Conservation (phyloP, 495 filamentous ascomycete species). For the Penicillium soppii region DNA sequence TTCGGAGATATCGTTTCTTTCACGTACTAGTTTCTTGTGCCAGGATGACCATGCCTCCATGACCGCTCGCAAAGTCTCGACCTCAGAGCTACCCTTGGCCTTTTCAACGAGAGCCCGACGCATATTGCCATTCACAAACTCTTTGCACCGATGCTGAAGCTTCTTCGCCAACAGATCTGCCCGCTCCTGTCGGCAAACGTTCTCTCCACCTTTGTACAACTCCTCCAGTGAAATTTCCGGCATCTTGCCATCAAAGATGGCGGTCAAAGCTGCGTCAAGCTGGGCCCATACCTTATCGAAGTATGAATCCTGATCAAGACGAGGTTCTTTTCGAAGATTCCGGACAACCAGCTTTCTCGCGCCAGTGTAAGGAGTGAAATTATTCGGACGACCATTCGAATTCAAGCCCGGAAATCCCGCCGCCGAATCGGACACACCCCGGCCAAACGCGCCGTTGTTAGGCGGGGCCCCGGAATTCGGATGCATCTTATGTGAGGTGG, state of each 20-base stretch:
- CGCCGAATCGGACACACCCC: conserved; percentile 20
- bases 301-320: conserved; percentile 64
- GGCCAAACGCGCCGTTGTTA: conserved; percentile 29
- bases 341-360: conserved; percentile 85
- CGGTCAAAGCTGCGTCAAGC: conserved; percentile 67
- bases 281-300: conserved; percentile 69
- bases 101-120: conserved; percentile 51
- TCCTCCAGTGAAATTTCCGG: conserved; percentile 73
- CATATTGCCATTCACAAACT: conserved; percentile 57
- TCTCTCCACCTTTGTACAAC: conserved; percentile 86
- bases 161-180: conserved; percentile 62
- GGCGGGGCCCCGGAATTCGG: conserved; percentile 43
- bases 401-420: conserved; percentile 24
- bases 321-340: conserved; percentile 66
- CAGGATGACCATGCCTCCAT: conserved; percentile 74
- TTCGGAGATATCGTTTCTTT: not conserved
- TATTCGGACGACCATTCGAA: conserved; percentile 29
- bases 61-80: conserved; percentile 63
- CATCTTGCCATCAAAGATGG: conserved; percentile 65
- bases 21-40: conserved; percentile 70
- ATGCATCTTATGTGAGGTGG: conserved; percentile 43
- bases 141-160: conserved; percentile 61
- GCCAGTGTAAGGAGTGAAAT: conserved; percentile 50
- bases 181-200: conserved; percentile 75
- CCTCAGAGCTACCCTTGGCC: conserved; percentile 49